These are phyloP conservation scores for Picea sitchensis DNA, from an alignment of 75 land plant species.

Conservation along the genomic window DNA sequence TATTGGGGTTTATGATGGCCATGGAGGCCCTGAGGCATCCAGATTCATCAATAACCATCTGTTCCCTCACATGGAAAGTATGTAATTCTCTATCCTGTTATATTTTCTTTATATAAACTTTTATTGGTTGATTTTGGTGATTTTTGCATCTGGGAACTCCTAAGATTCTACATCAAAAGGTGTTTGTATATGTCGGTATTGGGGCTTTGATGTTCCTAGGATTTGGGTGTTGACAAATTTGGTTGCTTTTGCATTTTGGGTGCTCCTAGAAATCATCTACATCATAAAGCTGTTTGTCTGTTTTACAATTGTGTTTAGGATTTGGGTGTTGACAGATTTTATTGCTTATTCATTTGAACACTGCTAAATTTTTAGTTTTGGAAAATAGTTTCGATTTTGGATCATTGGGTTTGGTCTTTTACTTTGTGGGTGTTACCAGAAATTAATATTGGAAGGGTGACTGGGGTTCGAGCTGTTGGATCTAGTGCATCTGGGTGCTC, in stretches of 20 bases:
- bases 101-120: too few species aligned
- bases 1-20: conserved; percentile 92
- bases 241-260: too few species aligned
- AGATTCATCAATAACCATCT: conserved; percentile 64
- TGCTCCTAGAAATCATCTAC: too few species aligned
- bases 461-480: neutral
- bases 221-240: too few species aligned
- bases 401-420: neutral
- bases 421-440: neutral
- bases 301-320: too few species aligned
- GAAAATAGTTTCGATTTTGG: too few species aligned
- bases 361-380: too few species aligned
- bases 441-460: neutral
- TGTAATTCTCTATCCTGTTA: neutral
- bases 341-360: too few species aligned
- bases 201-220: neutral
- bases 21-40: conserved; percentile 92
- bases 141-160: neutral
- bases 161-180: neutral
- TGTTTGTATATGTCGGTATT: neutral
- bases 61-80: conserved; percentile 58
- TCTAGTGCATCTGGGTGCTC: too few species aligned
- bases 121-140: neutral
- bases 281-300: too few species aligned
- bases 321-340: too few species aligned